Evolutionary conservation across 176 grass and related monocot genomes (phyloP).

Genomic region (Eragrostis nindensis): DNA sequence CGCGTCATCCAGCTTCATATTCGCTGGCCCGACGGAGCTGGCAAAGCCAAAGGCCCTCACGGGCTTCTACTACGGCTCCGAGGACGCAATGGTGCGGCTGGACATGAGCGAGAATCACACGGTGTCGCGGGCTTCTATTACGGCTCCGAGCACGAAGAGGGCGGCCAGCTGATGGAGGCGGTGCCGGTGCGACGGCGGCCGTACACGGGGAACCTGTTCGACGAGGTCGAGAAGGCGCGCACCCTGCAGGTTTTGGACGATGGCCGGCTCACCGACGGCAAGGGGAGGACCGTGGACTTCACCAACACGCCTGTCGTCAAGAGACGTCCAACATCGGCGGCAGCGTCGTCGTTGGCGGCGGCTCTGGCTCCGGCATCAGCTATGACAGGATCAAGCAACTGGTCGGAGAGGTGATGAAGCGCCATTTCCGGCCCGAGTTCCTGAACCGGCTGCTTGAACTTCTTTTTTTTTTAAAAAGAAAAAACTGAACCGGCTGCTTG

Average conservation of each 20-base stretch:
- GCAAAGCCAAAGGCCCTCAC: conserved; percentile 82
- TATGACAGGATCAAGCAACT: conserved; percentile 83
- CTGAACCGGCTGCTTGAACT: conserved; percentile 84
- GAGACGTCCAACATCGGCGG: conserved; percentile 88
- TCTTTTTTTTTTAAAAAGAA: too few species aligned
- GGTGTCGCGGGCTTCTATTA: conserved; percentile 79
- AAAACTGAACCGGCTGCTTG: too few species aligned
- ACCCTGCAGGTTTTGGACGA: conserved; percentile 95
- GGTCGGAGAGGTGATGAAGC: conserved; percentile 79
- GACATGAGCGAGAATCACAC: conserved; percentile 93
- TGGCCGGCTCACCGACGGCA: conserved; percentile 80
- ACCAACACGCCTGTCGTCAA: conserved; percentile 87
- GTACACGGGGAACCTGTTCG: conserved; percentile 71
- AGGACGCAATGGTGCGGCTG: conserved; percentile 88
- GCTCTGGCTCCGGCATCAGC: conserved; percentile 75
- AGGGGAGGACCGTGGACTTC: conserved; percentile 87
- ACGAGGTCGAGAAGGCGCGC: conserved; percentile 91
- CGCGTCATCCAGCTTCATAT: conserved; percentile 79
- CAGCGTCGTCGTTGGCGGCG: conserved; percentile 89
- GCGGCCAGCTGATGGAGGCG: conserved; percentile 90
- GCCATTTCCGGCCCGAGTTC: conserved; percentile 83
- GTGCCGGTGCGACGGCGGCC: conserved; percentile 75
- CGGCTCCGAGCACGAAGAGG: conserved; percentile 80
- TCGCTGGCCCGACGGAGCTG: conserved; percentile 87
- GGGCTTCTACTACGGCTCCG: conserved; percentile 69